Evolutionary conservation across 306 rosid species (phyloP), one percentile per base, ranked within the genome.

Genomic region (Cicer bijugum): DNA sequence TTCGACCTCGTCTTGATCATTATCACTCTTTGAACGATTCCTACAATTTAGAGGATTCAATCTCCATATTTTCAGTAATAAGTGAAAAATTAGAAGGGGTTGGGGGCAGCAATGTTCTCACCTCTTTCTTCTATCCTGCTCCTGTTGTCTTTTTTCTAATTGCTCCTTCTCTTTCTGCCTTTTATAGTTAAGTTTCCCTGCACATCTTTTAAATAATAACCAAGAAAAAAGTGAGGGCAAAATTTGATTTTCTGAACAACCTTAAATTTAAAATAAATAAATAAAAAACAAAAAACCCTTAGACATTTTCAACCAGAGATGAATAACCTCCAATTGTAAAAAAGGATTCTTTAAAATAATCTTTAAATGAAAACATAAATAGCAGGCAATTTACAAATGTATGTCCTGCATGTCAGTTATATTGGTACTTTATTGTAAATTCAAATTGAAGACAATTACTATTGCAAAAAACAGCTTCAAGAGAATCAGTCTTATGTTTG

Each of bases 71-170:
- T 39, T 47, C 48, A 62, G 76, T 71, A 45, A 67, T 51, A 56
- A 42, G 38, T 12, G 40, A 40, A 47, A 57, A 45, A 10, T 9
- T 47, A n/a, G 8, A 12, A 9, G 11, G 40, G 37, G 3, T 15
- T 2, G 1, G 61, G 20, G 51, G 17, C 43, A 12, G 37, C 37
- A 74, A 74, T 69, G 72, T 40, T 59, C 72, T 70, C 46, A 89
- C 97, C 98, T 91, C 82, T 91, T 94, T 82, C 88, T 82, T 86
- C 82, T 86, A 65, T 78, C 86, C 67, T 84, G 85, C 77, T 89
- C 88, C 40, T 80, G 82, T 56, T 82, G 86, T 74, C 59, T 73
- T 75, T 78, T 93, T 64, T 84, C 88, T 66, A 71, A 46, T 75
- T 53, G 81, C 75, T 89, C 98, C 86, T 80, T 93, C 84, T 91